Percentiles rank a stretch among this genome's conserved stretches.
phyloP scores from a whole-genome alignment of 768 basidiomycete genomes.

The Hygrocybe coccinea region DNA sequence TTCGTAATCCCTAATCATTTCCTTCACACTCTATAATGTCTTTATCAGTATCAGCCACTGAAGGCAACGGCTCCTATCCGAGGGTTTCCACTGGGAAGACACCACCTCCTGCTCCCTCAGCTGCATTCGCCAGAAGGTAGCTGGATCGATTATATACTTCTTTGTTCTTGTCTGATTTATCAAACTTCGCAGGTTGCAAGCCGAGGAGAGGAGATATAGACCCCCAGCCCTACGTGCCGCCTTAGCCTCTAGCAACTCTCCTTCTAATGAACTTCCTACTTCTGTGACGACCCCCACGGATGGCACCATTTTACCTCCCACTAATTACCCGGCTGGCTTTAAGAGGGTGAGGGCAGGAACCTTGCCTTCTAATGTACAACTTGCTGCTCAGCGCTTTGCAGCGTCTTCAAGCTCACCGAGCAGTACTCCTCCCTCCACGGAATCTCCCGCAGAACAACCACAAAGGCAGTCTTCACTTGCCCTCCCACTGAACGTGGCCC shows the following conservation, averaged over 20 bases:
- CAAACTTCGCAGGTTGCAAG: conserved; percentile 52
- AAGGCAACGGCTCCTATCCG: conserved; percentile 77
- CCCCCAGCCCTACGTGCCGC: conserved; percentile 73
- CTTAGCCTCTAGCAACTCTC: conserved; percentile 56
- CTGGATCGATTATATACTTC: conserved; percentile 20
- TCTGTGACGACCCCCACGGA: conserved; percentile 57
- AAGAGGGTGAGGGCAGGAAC: conserved; percentile 96
- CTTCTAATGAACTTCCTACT: conserved; percentile 59
- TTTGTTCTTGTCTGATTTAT: conserved; percentile 17
- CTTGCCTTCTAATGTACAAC: conserved; percentile 91
- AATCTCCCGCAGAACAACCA: conserved; percentile 44
- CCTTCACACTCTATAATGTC: conserved; percentile 78
- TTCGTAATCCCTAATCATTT: conserved; percentile 81
- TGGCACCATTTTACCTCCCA: conserved; percentile 54
- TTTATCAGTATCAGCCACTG: conserved; percentile 82
- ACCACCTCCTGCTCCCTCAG: conserved; percentile 84
- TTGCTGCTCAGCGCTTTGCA: conserved; percentile 78
- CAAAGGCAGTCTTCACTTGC: conserved; percentile 49
- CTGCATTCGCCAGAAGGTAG: conserved; percentile 83
- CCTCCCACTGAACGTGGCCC: conserved; percentile 34
- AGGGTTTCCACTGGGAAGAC: conserved; percentile 82
- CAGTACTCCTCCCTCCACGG: conserved; percentile 40
- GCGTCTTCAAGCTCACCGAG: conserved; percentile 57
- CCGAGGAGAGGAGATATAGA: conserved; percentile 74
- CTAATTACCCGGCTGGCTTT: conserved; percentile 81